Percentiles rank a stretch among this genome's conserved stretches.
These are phyloP conservation scores for Ophiostoma sp. DNA, from an alignment of 2,329 filamentous ascomycete species.

Conservation along the genomic window DNA sequence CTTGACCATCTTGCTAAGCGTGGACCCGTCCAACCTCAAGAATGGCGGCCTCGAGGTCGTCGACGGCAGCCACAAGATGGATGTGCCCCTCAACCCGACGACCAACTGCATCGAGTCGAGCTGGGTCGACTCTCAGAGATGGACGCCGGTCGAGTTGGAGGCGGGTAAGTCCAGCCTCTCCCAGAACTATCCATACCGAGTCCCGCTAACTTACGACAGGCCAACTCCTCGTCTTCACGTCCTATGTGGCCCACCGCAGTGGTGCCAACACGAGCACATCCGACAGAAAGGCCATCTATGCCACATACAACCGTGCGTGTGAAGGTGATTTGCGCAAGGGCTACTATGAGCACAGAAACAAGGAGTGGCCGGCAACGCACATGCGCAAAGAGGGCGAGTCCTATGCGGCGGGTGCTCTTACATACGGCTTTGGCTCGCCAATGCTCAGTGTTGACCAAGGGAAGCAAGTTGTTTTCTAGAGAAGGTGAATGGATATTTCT, in stretches of 20 bases:
- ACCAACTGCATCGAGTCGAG: constrained; percentile 18
- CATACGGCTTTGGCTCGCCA: constrained; percentile 22
- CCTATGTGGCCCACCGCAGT: constrained; percentile 22
- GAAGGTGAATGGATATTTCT: neutral
- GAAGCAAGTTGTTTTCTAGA: neutral
- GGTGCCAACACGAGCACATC: constrained; percentile 21
- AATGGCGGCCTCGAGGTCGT: constrained; percentile 24
- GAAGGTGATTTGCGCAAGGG: constrained; percentile 21
- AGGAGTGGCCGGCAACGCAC: constrained; percentile 22
- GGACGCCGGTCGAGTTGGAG: neutral
- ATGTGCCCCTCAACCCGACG: neutral
- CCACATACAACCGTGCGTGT: constrained; percentile 17
- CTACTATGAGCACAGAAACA: constrained; percentile 21
- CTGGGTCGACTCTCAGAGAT: constrained; percentile 9
- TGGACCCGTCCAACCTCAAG: constrained; percentile 18
- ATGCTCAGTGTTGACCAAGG: constrained; percentile 22
- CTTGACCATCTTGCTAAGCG: constrained; percentile 18
- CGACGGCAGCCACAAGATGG: constrained; percentile 19
- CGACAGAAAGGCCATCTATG: constrained; percentile 23
- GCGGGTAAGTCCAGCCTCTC: neutral
- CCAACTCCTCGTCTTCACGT: constrained; percentile 21
- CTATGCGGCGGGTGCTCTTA: constrained; percentile 18
- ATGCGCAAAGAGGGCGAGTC: constrained; percentile 23
- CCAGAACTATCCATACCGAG: too few species aligned
- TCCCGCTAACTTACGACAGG: neutral